Conservation (phyloP, 345 rosid species). For the Pseudoturritis turrita region DNA sequence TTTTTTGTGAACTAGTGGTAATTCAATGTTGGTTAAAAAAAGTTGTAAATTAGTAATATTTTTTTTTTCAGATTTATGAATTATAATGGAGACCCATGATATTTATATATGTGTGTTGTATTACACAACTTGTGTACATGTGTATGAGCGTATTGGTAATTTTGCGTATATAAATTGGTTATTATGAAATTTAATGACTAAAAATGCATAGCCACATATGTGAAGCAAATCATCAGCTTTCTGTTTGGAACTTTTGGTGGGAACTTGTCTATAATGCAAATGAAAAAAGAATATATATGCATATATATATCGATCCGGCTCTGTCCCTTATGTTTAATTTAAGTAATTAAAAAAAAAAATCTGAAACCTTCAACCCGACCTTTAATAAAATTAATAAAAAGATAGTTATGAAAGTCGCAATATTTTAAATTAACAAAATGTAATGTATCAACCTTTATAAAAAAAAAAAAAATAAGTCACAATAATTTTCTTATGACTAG, state of each 20-base stretch:
- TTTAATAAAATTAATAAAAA: background rate
- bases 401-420: background rate
- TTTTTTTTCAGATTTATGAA: background rate
- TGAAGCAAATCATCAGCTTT: conserved; percentile 4
- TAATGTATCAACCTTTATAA: background rate
- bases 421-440: background rate
- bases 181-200: background rate
- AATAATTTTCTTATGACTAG: background rate
- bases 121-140: too few relatives aligned
- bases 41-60: background rate
- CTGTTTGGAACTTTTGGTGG: background rate
- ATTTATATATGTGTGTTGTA: background rate
- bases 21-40: background rate
- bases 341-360: background rate
- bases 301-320: background rate
- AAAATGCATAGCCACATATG: background rate
- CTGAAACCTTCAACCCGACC: background rate
- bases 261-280: conserved; percentile 9
- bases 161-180: background rate
- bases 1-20: background rate
- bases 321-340: background rate
- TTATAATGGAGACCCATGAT: background rate
- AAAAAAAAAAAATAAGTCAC: background rate
- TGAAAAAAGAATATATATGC: background rate
- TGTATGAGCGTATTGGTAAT: background rate